A percentile compares a stretch with the other conserved stretches of the same genome.
phyloP scores from a whole-genome alignment of 192 early-diverging fungal genomes.

The Rhizophagus clarus region DNA sequence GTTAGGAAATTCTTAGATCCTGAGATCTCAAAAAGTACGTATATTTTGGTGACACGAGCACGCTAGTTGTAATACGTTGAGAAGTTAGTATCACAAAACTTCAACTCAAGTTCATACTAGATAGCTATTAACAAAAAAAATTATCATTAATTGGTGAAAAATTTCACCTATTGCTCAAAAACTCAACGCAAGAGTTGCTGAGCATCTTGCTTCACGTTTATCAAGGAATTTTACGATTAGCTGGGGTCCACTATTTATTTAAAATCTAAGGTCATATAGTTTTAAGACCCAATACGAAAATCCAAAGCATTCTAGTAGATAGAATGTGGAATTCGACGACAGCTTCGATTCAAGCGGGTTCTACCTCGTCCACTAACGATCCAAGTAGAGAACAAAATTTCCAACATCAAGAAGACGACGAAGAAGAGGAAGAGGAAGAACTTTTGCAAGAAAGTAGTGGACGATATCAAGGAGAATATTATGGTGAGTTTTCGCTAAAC shows the following conservation, averaged over 20 bases:
- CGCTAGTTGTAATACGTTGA: not conserved
- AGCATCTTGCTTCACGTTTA: not conserved
- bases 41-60: not conserved
- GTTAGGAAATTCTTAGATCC: not conserved
- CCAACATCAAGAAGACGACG: slow-evolving; percentile 26
- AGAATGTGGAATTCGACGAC: slow-evolving; percentile 28
- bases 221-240: not conserved
- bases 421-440: slow-evolving; percentile 31
- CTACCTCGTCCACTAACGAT: slow-evolving; percentile 7
- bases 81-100: not conserved
- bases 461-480: slow-evolving; percentile 15
- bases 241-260: not conserved
- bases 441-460: slow-evolving; percentile 23
- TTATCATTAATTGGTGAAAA: not conserved
- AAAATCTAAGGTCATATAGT: not conserved
- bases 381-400: slow-evolving; percentile 15
- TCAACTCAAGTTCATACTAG: not conserved
- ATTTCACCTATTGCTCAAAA: not conserved
- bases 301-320: not conserved
- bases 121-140: not conserved
- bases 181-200: not conserved
- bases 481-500: not conserved
- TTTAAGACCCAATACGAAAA: not conserved
- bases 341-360: not conserved
- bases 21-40: too few relatives aligned